Evolutionary conservation across 805 yeast genomes (phyloP).

Genomic region (Cyberlindnera euphorbiae): DNA sequence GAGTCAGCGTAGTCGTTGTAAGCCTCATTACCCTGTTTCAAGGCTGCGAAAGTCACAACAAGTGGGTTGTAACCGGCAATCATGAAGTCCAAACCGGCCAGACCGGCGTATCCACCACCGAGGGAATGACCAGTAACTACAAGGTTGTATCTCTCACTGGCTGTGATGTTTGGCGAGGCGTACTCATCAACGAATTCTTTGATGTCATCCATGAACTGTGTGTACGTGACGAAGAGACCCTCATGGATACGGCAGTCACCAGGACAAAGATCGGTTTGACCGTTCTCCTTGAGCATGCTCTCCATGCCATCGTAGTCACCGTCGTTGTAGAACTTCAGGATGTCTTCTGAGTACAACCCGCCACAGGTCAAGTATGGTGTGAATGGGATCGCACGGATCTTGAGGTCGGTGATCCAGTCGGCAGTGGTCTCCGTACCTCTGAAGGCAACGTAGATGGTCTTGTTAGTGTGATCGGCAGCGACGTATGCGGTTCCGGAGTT

Average conservation of each 20-base stretch:
- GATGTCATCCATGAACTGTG: constrained; percentile 36
- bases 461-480: constrained; percentile 41
- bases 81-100: constrained; percentile 59
- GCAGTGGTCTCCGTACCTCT: constrained; percentile 59
- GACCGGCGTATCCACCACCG: constrained; percentile 65
- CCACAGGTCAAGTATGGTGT: constrained; percentile 22
- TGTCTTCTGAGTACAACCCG: too few species aligned
- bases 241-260: constrained; percentile 52
- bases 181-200: constrained; percentile 34
- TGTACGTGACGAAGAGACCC: constrained; percentile 52
- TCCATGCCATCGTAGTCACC: constrained; percentile 1
- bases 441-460: constrained; percentile 47
- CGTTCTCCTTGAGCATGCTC: constrained; percentile 3
- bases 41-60: constrained; percentile 58
- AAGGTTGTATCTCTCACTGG: constrained; percentile 40
- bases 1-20: constrained; percentile 50
- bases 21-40: constrained; percentile 54
- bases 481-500: constrained; percentile 55
- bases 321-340: too few species aligned
- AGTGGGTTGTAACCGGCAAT: constrained; percentile 49
- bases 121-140: constrained; percentile 70
- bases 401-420: constrained; percentile 64
- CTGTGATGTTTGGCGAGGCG: constrained; percentile 29
- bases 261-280: constrained; percentile 32
- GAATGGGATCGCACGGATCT: constrained; percentile 45